A percentile compares a stretch with the other conserved stretches of the same genome.
phyloP scores from a whole-genome alignment of 2,329 filamentous ascomycete species.

The Penicillium capsulatum region DNA sequence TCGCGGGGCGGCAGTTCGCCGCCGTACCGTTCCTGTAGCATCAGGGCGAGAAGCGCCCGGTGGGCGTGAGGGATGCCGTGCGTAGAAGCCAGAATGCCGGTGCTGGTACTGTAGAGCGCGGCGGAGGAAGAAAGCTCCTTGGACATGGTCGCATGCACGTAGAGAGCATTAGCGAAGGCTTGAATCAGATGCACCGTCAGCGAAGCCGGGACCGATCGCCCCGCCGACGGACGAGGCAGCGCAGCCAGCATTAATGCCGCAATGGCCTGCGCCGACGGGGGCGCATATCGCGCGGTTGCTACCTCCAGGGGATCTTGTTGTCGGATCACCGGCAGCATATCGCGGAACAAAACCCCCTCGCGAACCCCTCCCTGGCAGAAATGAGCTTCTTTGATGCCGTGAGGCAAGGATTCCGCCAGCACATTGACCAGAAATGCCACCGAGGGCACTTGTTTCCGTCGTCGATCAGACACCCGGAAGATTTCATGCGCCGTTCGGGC shows the following conservation, averaged over 20 bases:
- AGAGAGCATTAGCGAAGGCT: slow-evolving; percentile 33
- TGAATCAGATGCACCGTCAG: slow-evolving; percentile 27
- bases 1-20: slow-evolving; percentile 34
- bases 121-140: slow-evolving; percentile 32
- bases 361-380: slow-evolving; percentile 85
- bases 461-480: slow-evolving; percentile 73
- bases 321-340: slow-evolving; percentile 56
- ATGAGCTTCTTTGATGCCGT: slow-evolving; percentile 63
- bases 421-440: slow-evolving; percentile 73
- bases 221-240: slow-evolving; percentile 37
- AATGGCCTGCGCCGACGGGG: slow-evolving; percentile 45
- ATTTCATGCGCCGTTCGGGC: slow-evolving; percentile 32
- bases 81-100: slow-evolving; percentile 30
- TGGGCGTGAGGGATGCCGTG: slow-evolving; percentile 34
- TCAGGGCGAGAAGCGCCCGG: slow-evolving; percentile 32
- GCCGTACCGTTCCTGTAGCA: slow-evolving; percentile 34
- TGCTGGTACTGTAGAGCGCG: slow-evolving; percentile 32
- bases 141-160: slow-evolving; percentile 29
- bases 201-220: slow-evolving; percentile 22
- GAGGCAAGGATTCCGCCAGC: slow-evolving; percentile 62
- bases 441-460: slow-evolving; percentile 75
- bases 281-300: slow-evolving; percentile 52
- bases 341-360: slow-evolving; percentile 70
- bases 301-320: slow-evolving; percentile 63
- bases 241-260: slow-evolving; percentile 47